phyloP scores from a whole-genome alignment of 2,329 filamentous ascomycete species.

The Claviceps capensis region DNA sequence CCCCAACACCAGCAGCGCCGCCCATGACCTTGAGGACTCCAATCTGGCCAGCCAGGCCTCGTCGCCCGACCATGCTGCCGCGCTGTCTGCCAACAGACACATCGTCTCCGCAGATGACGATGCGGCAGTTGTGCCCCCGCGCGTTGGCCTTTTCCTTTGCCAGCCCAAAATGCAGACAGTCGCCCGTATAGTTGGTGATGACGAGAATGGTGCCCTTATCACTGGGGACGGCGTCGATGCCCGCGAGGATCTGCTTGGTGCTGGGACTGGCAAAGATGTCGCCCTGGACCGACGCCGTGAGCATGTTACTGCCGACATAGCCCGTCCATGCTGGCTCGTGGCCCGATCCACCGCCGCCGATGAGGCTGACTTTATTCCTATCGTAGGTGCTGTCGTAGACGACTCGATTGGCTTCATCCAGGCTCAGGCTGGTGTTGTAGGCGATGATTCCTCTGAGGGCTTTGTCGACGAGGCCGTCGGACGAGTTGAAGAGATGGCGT shows the following conservation, averaged over 20 bases:
- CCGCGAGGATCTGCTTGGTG: conserved; percentile 48
- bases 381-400: conserved; percentile 34
- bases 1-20: conserved; percentile 32
- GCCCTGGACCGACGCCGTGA: conserved; percentile 46
- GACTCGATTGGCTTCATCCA: conserved; percentile 37
- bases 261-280: conserved; percentile 52
- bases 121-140: conserved; percentile 37
- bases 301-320: conserved; percentile 47
- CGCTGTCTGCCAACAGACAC: conserved; percentile 44
- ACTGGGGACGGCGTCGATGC: conserved; percentile 40
- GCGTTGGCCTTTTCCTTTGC: conserved; percentile 44
- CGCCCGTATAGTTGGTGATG: conserved; percentile 52
- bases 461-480: conserved; percentile 40
- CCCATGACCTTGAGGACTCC: conserved; percentile 45
- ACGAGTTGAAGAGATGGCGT: conserved; percentile 37
- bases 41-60: conserved; percentile 49
- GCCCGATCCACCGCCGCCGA: conserved; percentile 42
- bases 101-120: conserved; percentile 51
- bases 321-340: conserved; percentile 51
- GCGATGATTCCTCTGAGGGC: conserved; percentile 35
- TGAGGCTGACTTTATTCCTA: conserved; percentile 32
- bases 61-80: conserved; percentile 43
- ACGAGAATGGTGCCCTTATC: conserved; percentile 43
- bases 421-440: conserved; percentile 36
- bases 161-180: conserved; percentile 48